Percentiles rank a stretch among this genome's conserved stretches.
Evolutionary conservation across 176 grass and related monocot genomes (phyloP).

Genomic region (Triticum monococcum): DNA sequence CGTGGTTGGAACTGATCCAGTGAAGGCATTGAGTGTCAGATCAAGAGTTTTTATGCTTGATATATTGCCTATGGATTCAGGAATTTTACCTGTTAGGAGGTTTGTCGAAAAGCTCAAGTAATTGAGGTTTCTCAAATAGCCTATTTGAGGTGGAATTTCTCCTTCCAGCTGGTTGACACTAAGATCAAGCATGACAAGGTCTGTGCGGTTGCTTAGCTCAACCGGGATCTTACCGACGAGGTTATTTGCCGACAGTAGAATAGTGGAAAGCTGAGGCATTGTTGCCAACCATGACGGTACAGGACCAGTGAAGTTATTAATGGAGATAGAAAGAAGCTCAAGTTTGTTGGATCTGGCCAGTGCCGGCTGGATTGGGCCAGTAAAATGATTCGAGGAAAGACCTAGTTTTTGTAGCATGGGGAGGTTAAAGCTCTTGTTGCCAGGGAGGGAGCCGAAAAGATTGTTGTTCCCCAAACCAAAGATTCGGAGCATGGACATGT

Average conservation of each 20-base stretch:
- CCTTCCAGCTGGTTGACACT: not conserved
- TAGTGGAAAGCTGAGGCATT: not conserved
- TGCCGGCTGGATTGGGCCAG: not conserved
- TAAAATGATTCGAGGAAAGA: not conserved
- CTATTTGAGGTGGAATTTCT: slow-evolving; percentile 8
- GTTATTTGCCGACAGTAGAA: not conserved
- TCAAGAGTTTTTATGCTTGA: not conserved
- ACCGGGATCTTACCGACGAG: not conserved
- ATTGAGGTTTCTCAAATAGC: not conserved
- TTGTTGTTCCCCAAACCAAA: not conserved
- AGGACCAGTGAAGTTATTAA: slow-evolving; percentile 5
- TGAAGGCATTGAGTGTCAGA: slow-evolving; percentile 12
- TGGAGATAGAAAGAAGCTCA: not conserved
- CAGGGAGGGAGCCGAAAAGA: not conserved
- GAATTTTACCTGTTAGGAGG: not conserved
- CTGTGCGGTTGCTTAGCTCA: not conserved
- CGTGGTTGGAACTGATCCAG: not conserved
- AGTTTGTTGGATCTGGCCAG: not conserved
- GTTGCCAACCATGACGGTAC: not conserved
- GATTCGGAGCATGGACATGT: slow-evolving; percentile 17
- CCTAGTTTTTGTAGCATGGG: not conserved
- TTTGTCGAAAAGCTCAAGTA: slow-evolving; percentile 1
- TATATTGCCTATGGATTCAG: slow-evolving; percentile 5
- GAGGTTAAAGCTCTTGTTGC: slow-evolving; percentile 2
- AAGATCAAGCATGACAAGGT: slow-evolving; percentile 11